Conservation (phyloP, 2,329 filamentous ascomycete genomes). For the Hypocreales sp. region DNA sequence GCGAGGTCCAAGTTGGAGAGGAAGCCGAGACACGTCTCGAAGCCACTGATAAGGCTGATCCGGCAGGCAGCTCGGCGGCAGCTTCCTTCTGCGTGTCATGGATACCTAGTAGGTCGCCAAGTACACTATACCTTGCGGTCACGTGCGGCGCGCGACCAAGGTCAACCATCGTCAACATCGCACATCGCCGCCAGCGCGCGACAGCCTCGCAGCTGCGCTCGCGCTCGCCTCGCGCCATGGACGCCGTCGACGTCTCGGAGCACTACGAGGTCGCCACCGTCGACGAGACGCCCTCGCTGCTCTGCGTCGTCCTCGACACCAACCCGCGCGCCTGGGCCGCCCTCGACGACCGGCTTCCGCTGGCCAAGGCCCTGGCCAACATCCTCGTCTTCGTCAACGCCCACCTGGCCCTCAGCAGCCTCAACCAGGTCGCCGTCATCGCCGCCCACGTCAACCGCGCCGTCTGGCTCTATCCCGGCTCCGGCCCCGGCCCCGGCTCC, state of each 20-base stretch:
- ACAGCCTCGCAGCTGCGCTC: too few species aligned
- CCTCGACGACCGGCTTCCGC: slow-evolving; percentile 56
- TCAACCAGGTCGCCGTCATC: slow-evolving; percentile 83
- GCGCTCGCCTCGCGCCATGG: slow-evolving; percentile 28
- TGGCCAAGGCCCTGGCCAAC: slow-evolving; percentile 73
- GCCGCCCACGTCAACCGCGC: slow-evolving; percentile 79
- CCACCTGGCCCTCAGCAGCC: slow-evolving; percentile 84
- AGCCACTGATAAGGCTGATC: too few species aligned
- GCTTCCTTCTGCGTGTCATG: too few species aligned
- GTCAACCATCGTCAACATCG: too few species aligned
- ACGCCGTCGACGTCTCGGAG: slow-evolving; percentile 39
- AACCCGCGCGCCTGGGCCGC: slow-evolving; percentile 90
- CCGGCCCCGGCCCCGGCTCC: too few species aligned
- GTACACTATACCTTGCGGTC: too few species aligned
- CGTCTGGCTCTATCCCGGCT: slow-evolving; percentile 69
- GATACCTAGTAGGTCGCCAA: too few species aligned
- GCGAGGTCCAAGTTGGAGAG: too few species aligned
- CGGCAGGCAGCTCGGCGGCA: too few species aligned
- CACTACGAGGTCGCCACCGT: slow-evolving; percentile 41
- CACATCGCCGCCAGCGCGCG: too few species aligned
- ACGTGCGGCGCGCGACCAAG: too few species aligned
- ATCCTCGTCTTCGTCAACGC: slow-evolving; percentile 94
- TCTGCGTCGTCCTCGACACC: slow-evolving; percentile 86
- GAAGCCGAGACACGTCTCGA: too few species aligned
- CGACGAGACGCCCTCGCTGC: slow-evolving; percentile 58